These are phyloP conservation scores for Colletotrichum sp. DNA, from an alignment of 2,329 filamentous ascomycete species.

Conservation along the genomic window DNA sequence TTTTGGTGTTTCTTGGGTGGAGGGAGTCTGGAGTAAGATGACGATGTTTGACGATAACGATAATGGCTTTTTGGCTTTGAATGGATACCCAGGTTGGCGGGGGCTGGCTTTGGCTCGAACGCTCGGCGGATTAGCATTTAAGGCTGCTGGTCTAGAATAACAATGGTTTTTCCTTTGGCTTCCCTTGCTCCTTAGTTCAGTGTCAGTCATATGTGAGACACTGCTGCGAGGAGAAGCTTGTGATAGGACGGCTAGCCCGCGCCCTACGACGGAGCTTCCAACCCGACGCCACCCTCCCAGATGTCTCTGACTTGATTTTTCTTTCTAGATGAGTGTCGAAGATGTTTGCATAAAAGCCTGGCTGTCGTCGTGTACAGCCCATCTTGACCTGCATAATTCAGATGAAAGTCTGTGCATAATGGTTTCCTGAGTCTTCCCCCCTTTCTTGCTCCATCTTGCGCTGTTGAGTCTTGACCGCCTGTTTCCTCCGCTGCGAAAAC, in stretches of 20 bases:
- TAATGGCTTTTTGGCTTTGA: not conserved
- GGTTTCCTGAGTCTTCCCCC: not conserved
- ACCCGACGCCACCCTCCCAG: not conserved
- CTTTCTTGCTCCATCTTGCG: not conserved
- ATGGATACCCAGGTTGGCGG: conserved; percentile 10
- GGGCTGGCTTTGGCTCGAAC: not conserved
- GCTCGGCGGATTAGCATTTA: not conserved
- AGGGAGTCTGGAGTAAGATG: not conserved
- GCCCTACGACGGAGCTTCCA: not conserved
- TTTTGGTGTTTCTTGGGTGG: not conserved
- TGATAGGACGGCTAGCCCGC: not conserved
- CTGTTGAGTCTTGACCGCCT: not conserved
- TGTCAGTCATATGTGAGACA: not conserved
- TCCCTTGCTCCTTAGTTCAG: not conserved
- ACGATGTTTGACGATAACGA: conserved; percentile 9
- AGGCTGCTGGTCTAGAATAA: not conserved
- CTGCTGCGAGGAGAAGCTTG: not conserved
- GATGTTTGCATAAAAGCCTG: too few relatives aligned
- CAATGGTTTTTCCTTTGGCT: not conserved
- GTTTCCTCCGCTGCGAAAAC: not conserved
- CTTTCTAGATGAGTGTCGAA: not conserved
- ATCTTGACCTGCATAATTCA: not conserved
- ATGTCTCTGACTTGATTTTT: not conserved
- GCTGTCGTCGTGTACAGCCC: too few relatives aligned
- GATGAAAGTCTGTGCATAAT: not conserved